A percentile compares a stretch with the other conserved stretches of the same genome.
Conservation (phyloP, 495 filamentous ascomycete genomes). For the Podospora bellae-mahoneyi region DNA sequence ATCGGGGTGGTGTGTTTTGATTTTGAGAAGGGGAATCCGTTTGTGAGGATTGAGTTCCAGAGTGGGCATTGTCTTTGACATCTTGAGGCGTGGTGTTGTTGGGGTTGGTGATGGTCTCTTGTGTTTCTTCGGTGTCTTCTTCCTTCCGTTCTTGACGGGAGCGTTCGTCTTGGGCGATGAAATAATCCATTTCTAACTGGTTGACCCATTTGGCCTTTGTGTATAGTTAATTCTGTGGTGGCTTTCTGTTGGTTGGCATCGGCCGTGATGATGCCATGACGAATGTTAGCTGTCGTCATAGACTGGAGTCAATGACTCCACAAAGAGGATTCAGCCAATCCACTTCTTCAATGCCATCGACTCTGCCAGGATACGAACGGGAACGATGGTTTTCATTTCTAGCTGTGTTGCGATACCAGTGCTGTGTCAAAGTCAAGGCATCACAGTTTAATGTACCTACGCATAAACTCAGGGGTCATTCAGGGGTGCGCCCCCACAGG, state of each 20-base stretch:
- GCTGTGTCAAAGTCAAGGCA: too few species aligned
- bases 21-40: constrained; percentile 25
- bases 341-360: neutral
- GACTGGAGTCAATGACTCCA: neutral
- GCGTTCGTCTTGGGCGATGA: constrained; percentile 18
- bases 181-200: constrained; percentile 19
- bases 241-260: neutral
- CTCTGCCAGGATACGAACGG: too few species aligned
- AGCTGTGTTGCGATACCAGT: too few species aligned
- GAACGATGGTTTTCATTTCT: too few species aligned
- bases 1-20: constrained; percentile 17
- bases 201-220: neutral
- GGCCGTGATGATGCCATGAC: constrained; percentile 7
- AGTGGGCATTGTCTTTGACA: neutral
- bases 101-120: neutral
- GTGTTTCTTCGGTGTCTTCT: neutral
- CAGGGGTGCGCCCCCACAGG: too few species aligned
- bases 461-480: too few species aligned
- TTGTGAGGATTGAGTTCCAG: constrained; percentile 26
- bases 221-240: neutral
- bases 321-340: neutral
- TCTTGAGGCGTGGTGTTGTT: neutral
- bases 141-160: constrained; percentile 9
- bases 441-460: too few species aligned
- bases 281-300: constrained; percentile 15